Evolutionary conservation across 441 rosid species (phyloP), one percentile per base, ranked within the genome.

Genomic region (Viola pubescens): DNA sequence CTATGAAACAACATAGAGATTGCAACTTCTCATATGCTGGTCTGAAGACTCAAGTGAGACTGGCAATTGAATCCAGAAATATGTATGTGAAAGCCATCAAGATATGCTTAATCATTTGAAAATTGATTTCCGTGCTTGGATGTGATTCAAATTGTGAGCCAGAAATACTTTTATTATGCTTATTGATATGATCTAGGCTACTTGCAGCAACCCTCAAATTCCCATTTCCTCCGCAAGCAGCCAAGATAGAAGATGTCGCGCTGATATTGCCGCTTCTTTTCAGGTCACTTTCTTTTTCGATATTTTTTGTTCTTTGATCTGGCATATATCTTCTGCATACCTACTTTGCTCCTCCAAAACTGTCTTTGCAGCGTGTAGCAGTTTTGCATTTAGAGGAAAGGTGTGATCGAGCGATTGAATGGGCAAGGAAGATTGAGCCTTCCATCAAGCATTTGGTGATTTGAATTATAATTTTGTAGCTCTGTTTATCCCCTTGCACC

Each of bases 11-110:
- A 12, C 97, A 89, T 75, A 92, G 82, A 75, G 89, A 89, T 67
- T 92, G 97, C 78, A 89, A 92, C 72, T 92, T 92, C 66, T 92
- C 96, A 37, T 92, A 82, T 78, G 94, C 98, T 67, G 98, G 98
- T 65, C 77, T 92, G 77, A 92, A 89, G 83, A 89, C 95, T 46
- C 98, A 89, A 84, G 97, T 87, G 69, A 81, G 82, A 65, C 81
- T 87, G 69, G 95, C 97, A 34, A 92, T 92, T 75, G 94, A 83
- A 76, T 79, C 91, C 62, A 78, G 68, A 85, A 77, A 89, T 45
- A 84, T 92, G 97, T 89, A 76, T 1, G 83, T 66, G 40, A 63
- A 52, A 48, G 61, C 40, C 63, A 46, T 37, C 51, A 13, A 43
- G 13, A 41, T 60, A 26, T 52, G 44, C 0, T 52, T 14, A 49